phyloP scores from a whole-genome alignment of 192 early-diverging fungal species.

The Coemansia sp. region DNA sequence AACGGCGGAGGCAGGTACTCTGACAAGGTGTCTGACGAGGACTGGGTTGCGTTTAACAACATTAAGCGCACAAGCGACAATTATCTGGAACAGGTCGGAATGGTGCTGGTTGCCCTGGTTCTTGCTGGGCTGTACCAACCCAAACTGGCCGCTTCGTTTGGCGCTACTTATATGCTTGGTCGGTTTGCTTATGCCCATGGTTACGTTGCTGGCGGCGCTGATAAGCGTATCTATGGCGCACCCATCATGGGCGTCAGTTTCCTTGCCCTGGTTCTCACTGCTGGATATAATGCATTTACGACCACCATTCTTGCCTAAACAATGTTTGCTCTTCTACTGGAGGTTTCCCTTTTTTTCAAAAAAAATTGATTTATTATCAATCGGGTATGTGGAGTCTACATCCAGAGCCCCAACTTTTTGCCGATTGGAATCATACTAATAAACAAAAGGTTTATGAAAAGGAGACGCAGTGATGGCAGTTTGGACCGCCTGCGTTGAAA shows the following conservation, averaged over 20 bases:
- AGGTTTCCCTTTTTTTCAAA: too few relatives aligned
- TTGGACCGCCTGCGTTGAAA: too few relatives aligned
- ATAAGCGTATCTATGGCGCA: conserved; percentile 38
- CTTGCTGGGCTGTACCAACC: conserved; percentile 51
- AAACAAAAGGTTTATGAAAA: too few relatives aligned
- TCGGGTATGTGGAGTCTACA: not conserved
- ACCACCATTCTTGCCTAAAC: conserved; percentile 28
- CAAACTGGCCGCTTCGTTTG: conserved; percentile 28
- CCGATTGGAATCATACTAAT: too few relatives aligned
- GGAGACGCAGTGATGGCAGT: too few relatives aligned
- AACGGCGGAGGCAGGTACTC: conserved; percentile 51
- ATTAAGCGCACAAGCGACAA: conserved; percentile 55
- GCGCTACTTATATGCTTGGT: conserved; percentile 36
- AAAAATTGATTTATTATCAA: too few relatives aligned
- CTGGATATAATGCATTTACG: conserved; percentile 25
- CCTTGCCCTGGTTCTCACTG: conserved; percentile 22
- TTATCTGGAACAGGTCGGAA: conserved; percentile 47
- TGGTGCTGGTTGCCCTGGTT: conserved; percentile 30
- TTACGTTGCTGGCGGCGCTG: conserved; percentile 26
- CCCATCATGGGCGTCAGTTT: conserved; percentile 15
- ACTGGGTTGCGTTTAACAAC: conserved; percentile 56
- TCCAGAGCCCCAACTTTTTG: too few relatives aligned
- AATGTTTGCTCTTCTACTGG: too few relatives aligned
- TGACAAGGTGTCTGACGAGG: conserved; percentile 52
- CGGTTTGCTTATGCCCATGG: conserved; percentile 33